Conservation (phyloP, 2,329 filamentous ascomycete species). For the Aspergillus nomiae region DNA sequence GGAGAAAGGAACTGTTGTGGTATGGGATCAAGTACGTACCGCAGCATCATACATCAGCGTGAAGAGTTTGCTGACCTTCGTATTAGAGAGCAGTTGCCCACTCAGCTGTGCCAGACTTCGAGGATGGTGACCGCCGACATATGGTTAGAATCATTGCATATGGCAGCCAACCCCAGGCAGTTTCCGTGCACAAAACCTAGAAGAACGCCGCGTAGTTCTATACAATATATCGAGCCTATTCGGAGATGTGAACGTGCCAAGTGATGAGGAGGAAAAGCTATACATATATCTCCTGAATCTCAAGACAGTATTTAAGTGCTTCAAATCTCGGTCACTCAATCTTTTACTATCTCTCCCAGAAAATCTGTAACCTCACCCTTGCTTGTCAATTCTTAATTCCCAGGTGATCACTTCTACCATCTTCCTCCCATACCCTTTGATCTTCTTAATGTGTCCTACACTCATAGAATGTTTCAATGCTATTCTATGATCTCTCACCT, state of each 20-base stretch:
- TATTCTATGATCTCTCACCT: too few species aligned
- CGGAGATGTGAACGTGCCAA: neutral
- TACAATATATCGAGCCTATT: neutral
- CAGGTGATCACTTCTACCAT: too few species aligned
- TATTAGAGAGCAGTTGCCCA: conserved; percentile 12
- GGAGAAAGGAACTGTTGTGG: conserved; percentile 14
- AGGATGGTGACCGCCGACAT: conserved; percentile 12
- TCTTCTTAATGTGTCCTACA: too few species aligned
- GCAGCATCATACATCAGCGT: neutral
- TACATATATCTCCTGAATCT: too few species aligned
- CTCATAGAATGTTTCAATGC: accelerated
- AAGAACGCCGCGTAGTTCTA: neutral
- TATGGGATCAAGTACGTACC: conserved; percentile 13
- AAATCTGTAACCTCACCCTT: too few species aligned
- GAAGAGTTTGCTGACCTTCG: neutral
- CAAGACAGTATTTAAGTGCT: too few species aligned
- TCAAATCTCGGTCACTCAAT: too few species aligned
- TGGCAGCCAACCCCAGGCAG: conserved; percentile 10
- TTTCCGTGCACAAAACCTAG: neutral
- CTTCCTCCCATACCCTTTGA: too few species aligned
- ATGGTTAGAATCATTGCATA: conserved; percentile 16
- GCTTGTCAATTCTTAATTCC: too few species aligned
- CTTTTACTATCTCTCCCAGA: too few species aligned
- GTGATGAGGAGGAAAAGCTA: too few species aligned
- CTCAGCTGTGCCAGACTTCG: conserved; percentile 13